These are phyloP conservation scores for Paramecium tetraurelia DNA, from an alignment of 73 alveolate species.

Conservation along the genomic window DNA sequence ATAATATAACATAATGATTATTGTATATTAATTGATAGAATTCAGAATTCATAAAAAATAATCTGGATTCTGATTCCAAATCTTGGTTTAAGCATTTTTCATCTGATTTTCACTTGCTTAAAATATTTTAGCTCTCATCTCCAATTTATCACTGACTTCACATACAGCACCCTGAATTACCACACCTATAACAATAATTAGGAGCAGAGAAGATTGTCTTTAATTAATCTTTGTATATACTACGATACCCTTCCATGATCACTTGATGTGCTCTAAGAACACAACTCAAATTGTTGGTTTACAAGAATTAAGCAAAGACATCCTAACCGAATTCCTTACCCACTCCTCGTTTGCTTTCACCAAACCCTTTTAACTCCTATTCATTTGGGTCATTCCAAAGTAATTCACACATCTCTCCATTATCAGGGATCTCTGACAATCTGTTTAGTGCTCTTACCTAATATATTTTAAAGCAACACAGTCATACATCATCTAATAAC, in stretches of 20 bases:
- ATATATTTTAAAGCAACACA: neutral
- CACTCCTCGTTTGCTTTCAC: slow-evolving; percentile 55
- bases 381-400: slow-evolving; percentile 93
- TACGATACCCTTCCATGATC: slow-evolving; percentile 93
- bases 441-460: slow-evolving; percentile 50
- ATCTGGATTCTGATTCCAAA: slow-evolving; percentile 48
- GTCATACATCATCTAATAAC: slow-evolving; percentile 60
- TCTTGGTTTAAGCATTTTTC: slow-evolving; percentile 43
- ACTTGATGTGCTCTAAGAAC: slow-evolving; percentile 83
- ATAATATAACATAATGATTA: too few species aligned
- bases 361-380: slow-evolving; percentile 52
- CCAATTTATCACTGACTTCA: slow-evolving; percentile 29
- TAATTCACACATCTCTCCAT: slow-evolving; percentile 77
- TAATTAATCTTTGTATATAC: slow-evolving; percentile 76
- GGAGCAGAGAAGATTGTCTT: slow-evolving; percentile 85
- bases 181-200: slow-evolving; percentile 89
- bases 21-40: neutral
- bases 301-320: slow-evolving; percentile 7
- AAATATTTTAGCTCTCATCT: slow-evolving; percentile 12
- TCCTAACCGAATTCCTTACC: slow-evolving; percentile 62
- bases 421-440: slow-evolving; percentile 50
- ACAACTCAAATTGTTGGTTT: slow-evolving; percentile 36
- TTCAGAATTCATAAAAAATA: slow-evolving; percentile 41
- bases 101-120: slow-evolving; percentile 52
- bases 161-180: slow-evolving; percentile 73